A percentile compares a stretch with the other conserved stretches of the same genome.
phyloP scores from a whole-genome alignment of 2,329 filamentous ascomycete genomes.

The Colletotrichum salicis region DNA sequence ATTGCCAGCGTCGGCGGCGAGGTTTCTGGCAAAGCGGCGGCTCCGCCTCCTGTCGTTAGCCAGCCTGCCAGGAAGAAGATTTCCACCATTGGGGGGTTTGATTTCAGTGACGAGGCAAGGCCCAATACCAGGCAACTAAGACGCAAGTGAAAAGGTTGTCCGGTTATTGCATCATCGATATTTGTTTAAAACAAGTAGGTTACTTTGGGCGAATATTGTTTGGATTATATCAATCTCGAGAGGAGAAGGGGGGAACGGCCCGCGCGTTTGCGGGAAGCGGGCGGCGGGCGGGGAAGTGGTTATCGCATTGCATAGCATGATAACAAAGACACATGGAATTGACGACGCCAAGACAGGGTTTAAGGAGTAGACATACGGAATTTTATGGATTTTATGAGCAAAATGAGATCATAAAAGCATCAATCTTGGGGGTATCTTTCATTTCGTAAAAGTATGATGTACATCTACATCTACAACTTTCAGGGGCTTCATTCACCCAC shows the following conservation, averaged over 20 bases:
- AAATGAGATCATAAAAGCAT: slow-evolving; percentile 1
- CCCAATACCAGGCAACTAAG: slow-evolving; percentile 17
- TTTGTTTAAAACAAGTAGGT: background rate
- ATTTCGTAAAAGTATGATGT: slow-evolving; percentile 2
- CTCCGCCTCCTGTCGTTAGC: background rate
- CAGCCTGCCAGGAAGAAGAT: slow-evolving; percentile 12
- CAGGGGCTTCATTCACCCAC: background rate
- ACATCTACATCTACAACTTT: background rate
- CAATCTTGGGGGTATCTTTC: slow-evolving; percentile 30
- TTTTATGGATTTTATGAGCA: background rate
- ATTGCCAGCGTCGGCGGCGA: slow-evolving; percentile 44
- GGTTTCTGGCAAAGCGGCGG: background rate
- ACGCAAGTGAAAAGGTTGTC: slow-evolving; percentile 1
- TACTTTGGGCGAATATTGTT: background rate
- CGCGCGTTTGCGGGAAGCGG: background rate
- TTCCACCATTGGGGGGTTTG: slow-evolving; percentile 24
- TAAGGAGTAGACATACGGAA: background rate
- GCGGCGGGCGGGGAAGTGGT: no score
- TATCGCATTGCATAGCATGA: slow-evolving; percentile 26
- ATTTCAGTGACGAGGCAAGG: slow-evolving; percentile 15
- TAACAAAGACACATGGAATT: slow-evolving; percentile 5
- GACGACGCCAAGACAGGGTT: slow-evolving; percentile 12
- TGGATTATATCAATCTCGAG: background rate
- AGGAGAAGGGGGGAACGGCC: background rate
- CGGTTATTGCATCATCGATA: background rate